A percentile compares a stretch with the other conserved stretches of the same genome.
These are phyloP conservation scores for Candida tunisiensis DNA, from an alignment of 1,139 yeast genomes.

Conservation along the genomic window DNA sequence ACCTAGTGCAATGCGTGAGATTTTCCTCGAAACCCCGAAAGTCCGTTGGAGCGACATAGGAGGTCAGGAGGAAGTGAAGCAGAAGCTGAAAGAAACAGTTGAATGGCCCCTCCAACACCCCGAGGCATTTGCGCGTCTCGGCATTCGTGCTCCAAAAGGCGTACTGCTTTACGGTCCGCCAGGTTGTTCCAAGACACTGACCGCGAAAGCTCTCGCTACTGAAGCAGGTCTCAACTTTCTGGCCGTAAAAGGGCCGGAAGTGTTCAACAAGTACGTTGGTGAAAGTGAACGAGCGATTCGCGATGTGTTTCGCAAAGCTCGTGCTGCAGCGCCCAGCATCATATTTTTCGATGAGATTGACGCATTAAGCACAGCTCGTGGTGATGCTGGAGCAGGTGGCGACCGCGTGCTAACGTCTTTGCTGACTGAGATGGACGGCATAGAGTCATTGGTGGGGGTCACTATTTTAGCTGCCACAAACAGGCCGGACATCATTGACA, in stretches of 20 bases:
- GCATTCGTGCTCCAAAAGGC: conserved; percentile 85
- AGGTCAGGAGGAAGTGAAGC: conserved; percentile 74
- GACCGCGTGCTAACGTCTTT: conserved; percentile 79
- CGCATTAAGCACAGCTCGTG: conserved; percentile 69
- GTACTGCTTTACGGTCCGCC: conserved; percentile 89
- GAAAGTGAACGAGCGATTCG: conserved; percentile 83
- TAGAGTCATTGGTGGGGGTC: conserved; percentile 84
- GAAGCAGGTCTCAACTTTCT: conserved; percentile 86
- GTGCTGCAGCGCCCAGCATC: conserved; percentile 87
- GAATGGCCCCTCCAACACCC: conserved; percentile 82
- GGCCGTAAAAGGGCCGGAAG: conserved; percentile 93
- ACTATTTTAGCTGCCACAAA: conserved; percentile 92
- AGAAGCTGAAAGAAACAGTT: conserved; percentile 72
- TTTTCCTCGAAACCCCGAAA: conserved; percentile 84
- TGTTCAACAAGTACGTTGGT: conserved; percentile 87
- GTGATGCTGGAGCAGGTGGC: conserved; percentile 52
- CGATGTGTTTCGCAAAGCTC: conserved; percentile 78
- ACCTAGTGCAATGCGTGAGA: conserved; percentile 96
- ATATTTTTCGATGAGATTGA: conserved; percentile 93
- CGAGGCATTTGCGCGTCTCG: conserved; percentile 56
- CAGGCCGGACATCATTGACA: conserved; percentile 81
- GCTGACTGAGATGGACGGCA: conserved; percentile 90
- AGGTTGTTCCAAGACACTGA: conserved; percentile 86
- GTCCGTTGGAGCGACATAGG: conserved; percentile 93
- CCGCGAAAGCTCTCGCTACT: conserved; percentile 90